These are phyloP conservation scores for Fraxinus sp. DNA, from an alignment of 305 asterid species.

Conservation along the genomic window DNA sequence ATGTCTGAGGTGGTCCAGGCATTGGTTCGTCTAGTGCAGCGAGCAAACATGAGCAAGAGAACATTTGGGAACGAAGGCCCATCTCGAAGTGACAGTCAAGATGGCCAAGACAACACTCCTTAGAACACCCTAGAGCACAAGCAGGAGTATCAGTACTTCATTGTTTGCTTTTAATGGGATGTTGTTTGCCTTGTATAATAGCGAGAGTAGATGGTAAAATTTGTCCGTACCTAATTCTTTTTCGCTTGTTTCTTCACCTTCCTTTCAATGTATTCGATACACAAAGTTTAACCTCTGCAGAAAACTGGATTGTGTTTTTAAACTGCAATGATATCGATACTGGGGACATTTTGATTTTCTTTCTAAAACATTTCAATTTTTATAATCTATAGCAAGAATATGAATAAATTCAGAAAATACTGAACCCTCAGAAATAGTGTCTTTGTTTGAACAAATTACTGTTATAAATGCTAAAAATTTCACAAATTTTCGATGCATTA, in stretches of 20 bases:
- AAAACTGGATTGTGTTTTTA: neutral
- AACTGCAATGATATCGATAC: neutral
- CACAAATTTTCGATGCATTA: neutral
- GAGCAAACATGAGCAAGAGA: conserved; percentile 98
- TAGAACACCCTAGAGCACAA: conserved; percentile 19
- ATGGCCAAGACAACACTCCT: conserved; percentile 53
- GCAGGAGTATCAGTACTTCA: neutral
- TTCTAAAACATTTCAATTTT: neutral
- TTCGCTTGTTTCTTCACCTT: neutral
- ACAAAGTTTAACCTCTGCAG: neutral
- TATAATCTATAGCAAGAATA: neutral
- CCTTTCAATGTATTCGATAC: neutral
- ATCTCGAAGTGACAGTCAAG: conserved; percentile 47
- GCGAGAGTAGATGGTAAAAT: conserved; percentile 34
- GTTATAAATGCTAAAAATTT: neutral
- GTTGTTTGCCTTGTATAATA: conserved; percentile 34
- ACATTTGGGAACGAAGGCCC: conserved; percentile 70
- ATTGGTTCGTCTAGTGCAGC: conserved; percentile 88
- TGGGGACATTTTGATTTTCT: neutral
- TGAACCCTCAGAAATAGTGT: neutral
- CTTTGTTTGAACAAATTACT: neutral
- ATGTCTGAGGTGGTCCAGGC: conserved; percentile 98
- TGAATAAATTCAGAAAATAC: neutral
- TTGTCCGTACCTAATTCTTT: conserved; percentile 30
- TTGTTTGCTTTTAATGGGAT: neutral